Percentiles rank a stretch among this genome's conserved stretches.
Evolutionary conservation across 192 early-diverging fungal genomes (phyloP).

Genomic region (Entrophospora sp.): DNA sequence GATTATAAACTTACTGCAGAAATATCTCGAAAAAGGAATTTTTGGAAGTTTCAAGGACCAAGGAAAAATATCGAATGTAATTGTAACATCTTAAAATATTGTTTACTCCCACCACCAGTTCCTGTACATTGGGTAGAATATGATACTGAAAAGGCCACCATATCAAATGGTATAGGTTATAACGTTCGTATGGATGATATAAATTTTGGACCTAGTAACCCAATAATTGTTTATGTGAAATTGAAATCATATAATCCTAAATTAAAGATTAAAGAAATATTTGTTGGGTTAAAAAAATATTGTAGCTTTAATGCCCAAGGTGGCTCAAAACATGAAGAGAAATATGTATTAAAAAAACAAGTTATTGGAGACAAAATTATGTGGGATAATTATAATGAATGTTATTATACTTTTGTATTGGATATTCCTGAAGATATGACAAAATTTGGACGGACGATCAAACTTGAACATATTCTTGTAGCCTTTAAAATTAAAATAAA

Average conservation of each 20-base stretch:
- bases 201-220: conserved; percentile 8
- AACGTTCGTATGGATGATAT: neutral
- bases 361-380: no score
- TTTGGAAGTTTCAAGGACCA: conserved; percentile 11
- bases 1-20: neutral
- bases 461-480: no score
- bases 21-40: conserved; percentile 7
- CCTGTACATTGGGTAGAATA: neutral
- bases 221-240: neutral
- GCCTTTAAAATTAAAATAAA: no score
- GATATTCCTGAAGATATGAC: no score
- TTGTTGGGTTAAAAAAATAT: conserved; percentile 13
- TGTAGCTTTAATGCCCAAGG: neutral
- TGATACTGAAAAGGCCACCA: conserved; percentile 6
- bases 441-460: no score
- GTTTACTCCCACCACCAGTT: neutral
- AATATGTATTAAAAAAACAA: no score
- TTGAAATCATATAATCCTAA: conserved; percentile 9
- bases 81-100: neutral
- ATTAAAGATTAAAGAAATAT: conserved; percentile 17
- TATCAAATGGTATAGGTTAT: conserved; percentile 11
- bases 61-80: neutral
- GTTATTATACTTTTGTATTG: no score
- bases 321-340: neutral
- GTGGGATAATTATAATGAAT: no score